These are phyloP conservation scores for Barnettozyma salicaria DNA, from an alignment of 805 yeast species.

Conservation along the genomic window DNA sequence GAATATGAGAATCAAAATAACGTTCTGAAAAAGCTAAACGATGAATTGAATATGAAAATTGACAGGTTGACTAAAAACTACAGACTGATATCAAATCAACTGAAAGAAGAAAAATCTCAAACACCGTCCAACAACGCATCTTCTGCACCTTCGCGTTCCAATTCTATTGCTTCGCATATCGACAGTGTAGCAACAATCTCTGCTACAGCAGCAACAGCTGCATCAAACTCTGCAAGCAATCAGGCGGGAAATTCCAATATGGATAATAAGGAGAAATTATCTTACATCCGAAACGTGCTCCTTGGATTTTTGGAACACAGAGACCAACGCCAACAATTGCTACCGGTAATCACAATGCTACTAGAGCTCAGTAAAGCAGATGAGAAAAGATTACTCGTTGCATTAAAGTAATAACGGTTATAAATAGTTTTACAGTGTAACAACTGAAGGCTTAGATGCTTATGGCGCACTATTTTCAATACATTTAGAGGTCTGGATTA, in stretches of 20 bases:
- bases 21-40: slow-evolving; percentile 54
- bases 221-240: slow-evolving; percentile 1
- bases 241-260: slow-evolving; percentile 3
- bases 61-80: slow-evolving; percentile 68
- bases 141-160: slow-evolving; percentile 31
- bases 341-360: slow-evolving; percentile 80
- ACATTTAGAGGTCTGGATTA: too few species aligned
- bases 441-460: not conserved
- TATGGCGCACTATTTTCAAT: too few species aligned
- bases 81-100: slow-evolving; percentile 47
- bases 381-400: slow-evolving; percentile 57
- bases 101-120: slow-evolving; percentile 30
- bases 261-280: slow-evolving; percentile 42
- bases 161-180: slow-evolving; percentile 29
- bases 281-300: slow-evolving; percentile 85
- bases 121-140: slow-evolving; percentile 25
- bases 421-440: not conserved
- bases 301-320: slow-evolving; percentile 86
- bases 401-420: slow-evolving; percentile 12
- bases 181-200: slow-evolving; percentile 7
- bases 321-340: slow-evolving; percentile 79
- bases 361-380: slow-evolving; percentile 66
- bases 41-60: slow-evolving; percentile 60
- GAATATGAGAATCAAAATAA: slow-evolving; percentile 50
- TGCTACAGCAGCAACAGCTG: not conserved